Conservation (phyloP, 345 rosid species). For the Lepidium didymum region DNA sequence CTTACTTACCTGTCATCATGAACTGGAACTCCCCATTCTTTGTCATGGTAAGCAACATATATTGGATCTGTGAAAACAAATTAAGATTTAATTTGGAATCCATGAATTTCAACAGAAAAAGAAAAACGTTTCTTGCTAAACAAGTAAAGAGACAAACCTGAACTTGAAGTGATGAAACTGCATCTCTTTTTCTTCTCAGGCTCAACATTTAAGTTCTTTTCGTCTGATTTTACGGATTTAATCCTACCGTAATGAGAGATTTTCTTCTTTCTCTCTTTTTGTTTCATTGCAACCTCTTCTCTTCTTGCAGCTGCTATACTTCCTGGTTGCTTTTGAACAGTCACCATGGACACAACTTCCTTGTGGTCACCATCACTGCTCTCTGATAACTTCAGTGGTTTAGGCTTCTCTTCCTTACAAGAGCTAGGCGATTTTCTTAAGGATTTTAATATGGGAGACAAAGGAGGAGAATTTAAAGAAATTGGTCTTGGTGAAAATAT, state of each 20-base stretch:
- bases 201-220: conserved; percentile 23
- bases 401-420: conserved; percentile 28
- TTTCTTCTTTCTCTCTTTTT: conserved; percentile 46
- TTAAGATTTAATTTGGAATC: neutral
- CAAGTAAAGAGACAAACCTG: conserved; percentile 36
- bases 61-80: conserved; percentile 42
- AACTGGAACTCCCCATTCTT: conserved; percentile 81
- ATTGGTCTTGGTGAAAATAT: conserved; percentile 3
- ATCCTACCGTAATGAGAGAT: conserved; percentile 68
- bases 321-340: conserved; percentile 44
- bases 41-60: conserved; percentile 65
- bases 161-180: conserved; percentile 56
- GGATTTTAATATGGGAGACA: conserved; percentile 46
- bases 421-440: conserved; percentile 26
- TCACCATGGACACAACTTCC: conserved; percentile 9
- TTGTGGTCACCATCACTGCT: conserved; percentile 8
- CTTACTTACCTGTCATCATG: conserved; percentile 54
- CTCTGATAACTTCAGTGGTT: conserved; percentile 15
- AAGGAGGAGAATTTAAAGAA: conserved; percentile 45
- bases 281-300: conserved; percentile 56
- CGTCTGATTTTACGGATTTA: conserved; percentile 32
- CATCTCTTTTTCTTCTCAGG: conserved; percentile 52
- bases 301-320: conserved; percentile 72
- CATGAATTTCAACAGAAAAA: neutral
- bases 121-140: conserved; percentile 1